Conservation (phyloP, 257 asterid species). For the Penstemon eatonii region DNA sequence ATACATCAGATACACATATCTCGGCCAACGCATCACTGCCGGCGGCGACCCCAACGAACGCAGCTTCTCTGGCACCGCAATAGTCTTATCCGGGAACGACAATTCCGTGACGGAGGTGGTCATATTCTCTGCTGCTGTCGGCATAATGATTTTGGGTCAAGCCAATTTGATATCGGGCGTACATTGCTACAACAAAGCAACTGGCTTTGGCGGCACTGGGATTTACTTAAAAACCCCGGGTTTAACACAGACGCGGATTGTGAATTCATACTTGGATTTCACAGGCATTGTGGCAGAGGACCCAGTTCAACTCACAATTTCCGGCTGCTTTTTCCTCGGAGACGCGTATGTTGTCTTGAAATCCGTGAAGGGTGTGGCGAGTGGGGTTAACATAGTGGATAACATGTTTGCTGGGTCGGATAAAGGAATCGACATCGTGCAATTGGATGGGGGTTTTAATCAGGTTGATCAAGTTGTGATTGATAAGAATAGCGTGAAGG, state of each 20-base stretch:
- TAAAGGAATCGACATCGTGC: conserved; percentile 62
- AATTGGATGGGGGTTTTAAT: conserved; percentile 59
- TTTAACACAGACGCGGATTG: conserved; percentile 69
- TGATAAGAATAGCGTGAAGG: conserved; percentile 56
- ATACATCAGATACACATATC: conserved; percentile 64
- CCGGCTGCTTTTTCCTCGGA: conserved; percentile 74
- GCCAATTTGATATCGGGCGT: conserved; percentile 76
- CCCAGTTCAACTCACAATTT: conserved; percentile 77
- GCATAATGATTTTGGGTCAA: conserved; percentile 62
- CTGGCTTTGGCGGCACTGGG: conserved; percentile 82
- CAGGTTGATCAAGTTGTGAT: conserved; percentile 61
- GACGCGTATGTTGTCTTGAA: conserved; percentile 61
- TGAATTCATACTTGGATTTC: conserved; percentile 70
- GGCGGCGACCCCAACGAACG: conserved; percentile 69
- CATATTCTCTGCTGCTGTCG: conserved; percentile 73
- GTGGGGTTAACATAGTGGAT: conserved; percentile 71
- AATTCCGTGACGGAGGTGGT: conserved; percentile 74
- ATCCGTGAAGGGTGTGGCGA: conserved; percentile 57
- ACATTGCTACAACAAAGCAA: conserved; percentile 90
- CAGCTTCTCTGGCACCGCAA: conserved; percentile 72
- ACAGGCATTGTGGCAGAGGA: conserved; percentile 91
- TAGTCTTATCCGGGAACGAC: conserved; percentile 64
- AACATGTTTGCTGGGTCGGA: conserved; percentile 76
- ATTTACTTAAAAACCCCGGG: conserved; percentile 66
- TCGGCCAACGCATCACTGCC: conserved; percentile 87